Evolutionary conservation across 75 land plant species (phyloP).

Genomic region (Picea glauca): DNA sequence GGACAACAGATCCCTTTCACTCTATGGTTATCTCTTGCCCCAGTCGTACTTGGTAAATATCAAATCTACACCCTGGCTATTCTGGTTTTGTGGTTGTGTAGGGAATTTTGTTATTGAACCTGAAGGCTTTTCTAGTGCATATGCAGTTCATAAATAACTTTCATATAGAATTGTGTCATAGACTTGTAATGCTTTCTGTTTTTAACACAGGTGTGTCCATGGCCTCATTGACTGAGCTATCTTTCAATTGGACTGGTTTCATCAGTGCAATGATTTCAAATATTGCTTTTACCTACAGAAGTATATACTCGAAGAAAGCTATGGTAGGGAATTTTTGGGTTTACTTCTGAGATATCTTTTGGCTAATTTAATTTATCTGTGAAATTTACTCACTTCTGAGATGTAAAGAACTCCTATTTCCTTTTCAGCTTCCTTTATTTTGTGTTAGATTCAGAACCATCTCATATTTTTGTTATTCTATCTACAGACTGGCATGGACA

Average conservation of each 20-base stretch:
- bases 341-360: neutral
- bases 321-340: conserved; percentile 49
- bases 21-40: conserved; percentile 86
- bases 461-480: conserved; percentile 1
- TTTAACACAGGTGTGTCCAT: conserved; percentile 80
- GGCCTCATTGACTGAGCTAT: conserved; percentile 97
- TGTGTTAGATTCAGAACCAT: neutral
- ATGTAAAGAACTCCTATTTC: neutral
- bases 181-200: neutral
- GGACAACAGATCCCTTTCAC: conserved; percentile 86
- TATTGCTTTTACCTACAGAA: conserved; percentile 97
- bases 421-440: conserved; percentile 1
- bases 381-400: neutral
- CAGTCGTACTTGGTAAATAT: conserved; percentile 86
- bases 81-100: neutral
- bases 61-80: neutral
- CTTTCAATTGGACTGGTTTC: conserved; percentile 98
- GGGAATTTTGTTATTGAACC: neutral
- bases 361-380: neutral
- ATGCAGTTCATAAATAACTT: neutral
- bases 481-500: conserved; percentile 91
- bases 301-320: conserved; percentile 98
- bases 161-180: neutral
- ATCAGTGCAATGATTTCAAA: conserved; percentile 98
- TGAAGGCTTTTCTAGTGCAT: neutral